phyloP scores from a whole-genome alignment of 805 yeast genomes.

The Ogataea nonfermentans region DNA sequence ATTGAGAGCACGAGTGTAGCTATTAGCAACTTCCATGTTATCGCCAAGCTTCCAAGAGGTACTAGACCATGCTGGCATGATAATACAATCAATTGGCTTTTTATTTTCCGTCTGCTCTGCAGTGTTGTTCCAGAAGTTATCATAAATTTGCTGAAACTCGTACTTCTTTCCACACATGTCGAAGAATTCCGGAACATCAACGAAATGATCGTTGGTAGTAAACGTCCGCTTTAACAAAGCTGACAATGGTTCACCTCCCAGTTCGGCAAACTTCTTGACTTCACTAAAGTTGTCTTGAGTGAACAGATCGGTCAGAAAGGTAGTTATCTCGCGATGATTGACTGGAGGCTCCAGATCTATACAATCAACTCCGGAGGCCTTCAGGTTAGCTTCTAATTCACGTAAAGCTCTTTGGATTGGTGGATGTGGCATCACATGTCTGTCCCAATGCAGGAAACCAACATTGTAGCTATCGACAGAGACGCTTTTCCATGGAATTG shows the following conservation, averaged over 20 bases:
- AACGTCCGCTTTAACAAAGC: slow-evolving; percentile 19
- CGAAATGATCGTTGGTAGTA: slow-evolving; percentile 19
- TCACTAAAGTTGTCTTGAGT: slow-evolving; percentile 29
- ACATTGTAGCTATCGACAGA: slow-evolving; percentile 34
- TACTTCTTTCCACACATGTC: slow-evolving; percentile 37
- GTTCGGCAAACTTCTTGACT: slow-evolving; percentile 22
- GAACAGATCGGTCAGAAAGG: slow-evolving; percentile 25
- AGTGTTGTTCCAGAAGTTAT: slow-evolving; percentile 39
- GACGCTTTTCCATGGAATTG: slow-evolving; percentile 46
- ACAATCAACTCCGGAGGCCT: slow-evolving; percentile 40
- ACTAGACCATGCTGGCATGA: slow-evolving; percentile 45
- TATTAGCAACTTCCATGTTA: slow-evolving; percentile 38
- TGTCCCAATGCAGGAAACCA: slow-evolving; percentile 47
- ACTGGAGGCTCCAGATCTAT: slow-evolving; percentile 39
- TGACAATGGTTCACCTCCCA: slow-evolving; percentile 34
- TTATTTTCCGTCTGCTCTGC: slow-evolving; percentile 34
- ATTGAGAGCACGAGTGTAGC: slow-evolving; percentile 57
- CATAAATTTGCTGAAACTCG: slow-evolving; percentile 36
- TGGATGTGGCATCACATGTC: slow-evolving; percentile 50
- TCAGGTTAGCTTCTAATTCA: slow-evolving; percentile 26
- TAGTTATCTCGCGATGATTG: slow-evolving; percentile 29
- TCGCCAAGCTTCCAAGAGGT: slow-evolving; percentile 43
- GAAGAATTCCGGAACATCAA: slow-evolving; percentile 37
- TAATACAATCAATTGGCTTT: slow-evolving; percentile 46
- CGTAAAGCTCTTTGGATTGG: slow-evolving; percentile 49